Conservation (phyloP, 345 rosid genomes). For the Ailanthus altissimus region DNA sequence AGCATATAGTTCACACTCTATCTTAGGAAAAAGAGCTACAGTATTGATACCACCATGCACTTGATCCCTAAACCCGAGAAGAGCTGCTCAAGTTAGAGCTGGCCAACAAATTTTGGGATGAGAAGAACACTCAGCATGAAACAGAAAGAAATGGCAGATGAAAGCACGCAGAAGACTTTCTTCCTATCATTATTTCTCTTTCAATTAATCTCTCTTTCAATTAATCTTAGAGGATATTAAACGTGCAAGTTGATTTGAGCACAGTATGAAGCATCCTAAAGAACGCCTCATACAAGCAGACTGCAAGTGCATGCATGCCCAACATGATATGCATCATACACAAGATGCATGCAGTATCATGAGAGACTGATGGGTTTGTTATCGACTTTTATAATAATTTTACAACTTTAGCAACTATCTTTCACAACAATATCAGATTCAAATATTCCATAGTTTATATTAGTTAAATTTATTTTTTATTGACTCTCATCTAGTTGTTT, state of each 20-base stretch:
- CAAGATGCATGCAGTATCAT: background rate
- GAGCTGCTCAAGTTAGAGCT: background rate
- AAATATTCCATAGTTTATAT: too few relatives aligned
- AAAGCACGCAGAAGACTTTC: constrained; percentile 5
- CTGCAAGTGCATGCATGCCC: background rate
- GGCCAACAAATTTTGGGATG: background rate
- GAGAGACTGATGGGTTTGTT: too few relatives aligned
- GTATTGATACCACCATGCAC: background rate
- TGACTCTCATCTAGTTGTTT: too few relatives aligned
- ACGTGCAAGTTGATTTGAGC: background rate
- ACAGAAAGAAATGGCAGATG: background rate
- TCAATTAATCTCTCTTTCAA: constrained; percentile 9
- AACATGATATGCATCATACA: background rate
- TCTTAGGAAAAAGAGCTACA: constrained; percentile 10
- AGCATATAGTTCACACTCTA: constrained; percentile 1
- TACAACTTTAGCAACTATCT: too few relatives aligned
- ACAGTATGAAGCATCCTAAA: background rate
- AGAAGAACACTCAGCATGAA: background rate
- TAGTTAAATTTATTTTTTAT: too few relatives aligned
- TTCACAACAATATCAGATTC: too few relatives aligned
- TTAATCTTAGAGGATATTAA: background rate
- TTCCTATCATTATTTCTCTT: background rate
- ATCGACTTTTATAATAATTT: too few relatives aligned
- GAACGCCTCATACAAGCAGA: background rate
- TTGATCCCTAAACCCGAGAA: background rate